Evolutionary conservation across 2,329 filamentous ascomycete genomes (phyloP).

Genomic region (Colletotrichum echinochloae): DNA sequence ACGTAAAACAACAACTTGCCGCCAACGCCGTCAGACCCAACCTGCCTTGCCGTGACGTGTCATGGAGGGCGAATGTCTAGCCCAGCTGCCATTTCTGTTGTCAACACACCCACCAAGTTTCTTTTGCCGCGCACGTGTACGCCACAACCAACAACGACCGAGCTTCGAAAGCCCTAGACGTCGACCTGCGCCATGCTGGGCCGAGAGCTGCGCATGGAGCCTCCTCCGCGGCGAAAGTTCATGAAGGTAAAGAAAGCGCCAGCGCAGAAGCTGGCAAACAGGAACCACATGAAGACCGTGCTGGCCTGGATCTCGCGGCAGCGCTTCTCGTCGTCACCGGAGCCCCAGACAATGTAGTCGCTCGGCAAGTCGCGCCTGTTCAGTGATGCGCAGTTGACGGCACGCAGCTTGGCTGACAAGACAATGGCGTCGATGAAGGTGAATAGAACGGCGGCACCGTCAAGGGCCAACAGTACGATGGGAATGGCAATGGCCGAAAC

Average conservation of each 20-base stretch:
- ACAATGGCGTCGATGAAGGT: conserved; percentile 78
- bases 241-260: conserved; percentile 67
- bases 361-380: conserved; percentile 45
- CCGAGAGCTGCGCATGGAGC: conserved; percentile 56
- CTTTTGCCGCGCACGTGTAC: neutral
- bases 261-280: conserved; percentile 72
- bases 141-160: neutral
- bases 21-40: conserved; percentile 28
- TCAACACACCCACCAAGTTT: neutral
- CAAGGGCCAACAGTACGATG: conserved; percentile 66
- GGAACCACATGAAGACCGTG: conserved; percentile 83
- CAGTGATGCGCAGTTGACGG: conserved; percentile 71
- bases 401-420: conserved; percentile 75
- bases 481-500: conserved; percentile 65
- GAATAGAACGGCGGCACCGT: conserved; percentile 73
- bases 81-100: neutral
- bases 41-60: conserved; percentile 4
- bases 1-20: conserved; percentile 24
- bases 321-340: conserved; percentile 68
- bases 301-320: conserved; percentile 82
- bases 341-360: conserved; percentile 74
- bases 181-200: conserved; percentile 70
- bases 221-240: conserved; percentile 63
- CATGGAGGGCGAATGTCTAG: neutral
- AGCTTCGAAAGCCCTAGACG: conserved; percentile 51